phyloP scores from a whole-genome alignment of 2,329 filamentous ascomycete genomes.

The Scedosporium boydii region DNA sequence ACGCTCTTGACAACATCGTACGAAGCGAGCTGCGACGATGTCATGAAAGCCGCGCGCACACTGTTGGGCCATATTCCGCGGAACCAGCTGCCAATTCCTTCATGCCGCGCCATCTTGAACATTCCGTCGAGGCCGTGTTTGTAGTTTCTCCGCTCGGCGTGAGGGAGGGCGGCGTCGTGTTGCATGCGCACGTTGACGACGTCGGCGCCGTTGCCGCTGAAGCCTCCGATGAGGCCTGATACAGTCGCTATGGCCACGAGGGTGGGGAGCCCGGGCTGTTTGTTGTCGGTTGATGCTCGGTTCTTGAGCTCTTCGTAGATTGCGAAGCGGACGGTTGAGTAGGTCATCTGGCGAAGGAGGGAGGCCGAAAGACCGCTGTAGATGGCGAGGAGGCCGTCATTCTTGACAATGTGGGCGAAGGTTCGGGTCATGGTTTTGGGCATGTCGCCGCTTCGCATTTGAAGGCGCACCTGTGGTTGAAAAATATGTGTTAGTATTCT shows the following conservation, averaged over 20 bases:
- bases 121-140: constrained; percentile 81
- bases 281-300: constrained; percentile 40
- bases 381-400: constrained; percentile 68
- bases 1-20: constrained; percentile 75
- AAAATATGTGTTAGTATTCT: neutral
- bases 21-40: constrained; percentile 70
- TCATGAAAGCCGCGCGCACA: constrained; percentile 78
- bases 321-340: constrained; percentile 92
- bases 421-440: constrained; percentile 79
- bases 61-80: constrained; percentile 79
- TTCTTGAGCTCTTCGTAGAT: constrained; percentile 91
- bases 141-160: constrained; percentile 72
- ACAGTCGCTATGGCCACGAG: constrained; percentile 74
- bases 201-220: constrained; percentile 90
- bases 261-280: constrained; percentile 58
- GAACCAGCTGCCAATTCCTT: constrained; percentile 70
- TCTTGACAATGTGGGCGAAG: constrained; percentile 68
- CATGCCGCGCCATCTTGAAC: constrained; percentile 74
- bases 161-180: constrained; percentile 72
- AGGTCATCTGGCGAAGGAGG: constrained; percentile 86
- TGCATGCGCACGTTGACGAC: constrained; percentile 99
- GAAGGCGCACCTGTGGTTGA: constrained; percentile 64
- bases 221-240: constrained; percentile 79
- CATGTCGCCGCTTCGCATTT: constrained; percentile 68
- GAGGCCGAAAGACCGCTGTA: constrained; percentile 91